Evolutionary conservation across 2,329 filamentous ascomycete genomes (phyloP).

Genomic region (Aspergillus uvarum): DNA sequence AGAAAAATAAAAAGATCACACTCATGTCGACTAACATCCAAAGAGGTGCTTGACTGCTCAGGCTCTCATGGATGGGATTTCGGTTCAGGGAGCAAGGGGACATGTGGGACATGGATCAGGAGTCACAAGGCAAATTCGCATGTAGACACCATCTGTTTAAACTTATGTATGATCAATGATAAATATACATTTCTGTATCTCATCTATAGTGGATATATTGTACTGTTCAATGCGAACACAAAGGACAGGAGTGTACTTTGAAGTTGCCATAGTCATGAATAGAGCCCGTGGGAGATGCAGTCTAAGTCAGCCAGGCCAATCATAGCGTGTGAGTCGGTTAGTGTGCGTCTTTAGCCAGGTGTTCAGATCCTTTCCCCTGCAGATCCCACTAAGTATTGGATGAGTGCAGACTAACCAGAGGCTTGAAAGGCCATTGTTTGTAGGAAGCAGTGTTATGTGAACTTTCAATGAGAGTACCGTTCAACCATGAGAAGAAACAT

Average conservation of each 20-base stretch:
- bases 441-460: neutral
- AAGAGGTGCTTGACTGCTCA: constrained; percentile 50
- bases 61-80: neutral
- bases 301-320: neutral
- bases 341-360: neutral
- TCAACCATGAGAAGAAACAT: too few species aligned
- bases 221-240: too few species aligned
- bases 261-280: too few species aligned
- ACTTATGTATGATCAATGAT: neutral
- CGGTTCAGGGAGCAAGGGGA: neutral
- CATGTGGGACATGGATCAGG: neutral
- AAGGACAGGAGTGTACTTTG: too few species aligned
- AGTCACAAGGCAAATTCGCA: neutral
- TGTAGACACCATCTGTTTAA: neutral
- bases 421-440: neutral
- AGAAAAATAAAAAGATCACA: constrained; percentile 68
- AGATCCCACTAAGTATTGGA: neutral
- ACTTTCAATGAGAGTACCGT: too few species aligned
- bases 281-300: neutral
- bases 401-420: neutral
- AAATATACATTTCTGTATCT: neutral
- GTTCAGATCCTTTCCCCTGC: neutral
- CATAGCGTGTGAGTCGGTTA: neutral
- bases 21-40: constrained; percentile 66
- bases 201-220: too few species aligned